phyloP scores from a whole-genome alignment of 2,329 filamentous ascomycete genomes.

The Pyrenophora teres region DNA sequence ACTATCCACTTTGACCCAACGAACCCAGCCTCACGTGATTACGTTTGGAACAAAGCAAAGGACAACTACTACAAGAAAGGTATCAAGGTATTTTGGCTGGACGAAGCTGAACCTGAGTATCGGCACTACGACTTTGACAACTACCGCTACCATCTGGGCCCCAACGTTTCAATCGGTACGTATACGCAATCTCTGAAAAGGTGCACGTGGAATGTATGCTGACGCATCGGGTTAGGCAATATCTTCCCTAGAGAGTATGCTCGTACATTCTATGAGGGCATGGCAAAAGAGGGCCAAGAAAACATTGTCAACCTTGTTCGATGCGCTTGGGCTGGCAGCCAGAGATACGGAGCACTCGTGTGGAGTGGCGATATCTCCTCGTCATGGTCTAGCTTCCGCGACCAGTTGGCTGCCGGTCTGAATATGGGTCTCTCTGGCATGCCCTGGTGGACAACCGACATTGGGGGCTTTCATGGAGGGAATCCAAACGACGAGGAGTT shows the following conservation, averaged over 20 bases:
- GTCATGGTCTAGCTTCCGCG: conserved; percentile 63
- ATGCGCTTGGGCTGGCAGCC: conserved; percentile 63
- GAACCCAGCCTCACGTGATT: conserved; percentile 62
- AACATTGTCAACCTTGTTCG: conserved; percentile 65
- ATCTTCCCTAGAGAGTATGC: conserved; percentile 65
- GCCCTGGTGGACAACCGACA: conserved; percentile 73
- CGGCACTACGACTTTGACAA: conserved; percentile 68
- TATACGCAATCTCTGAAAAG: not conserved
- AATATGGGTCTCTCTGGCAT: conserved; percentile 69
- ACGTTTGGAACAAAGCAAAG: conserved; percentile 64
- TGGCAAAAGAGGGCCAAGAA: conserved; percentile 57
- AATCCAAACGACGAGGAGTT: conserved; percentile 61
- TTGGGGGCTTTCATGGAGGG: conserved; percentile 71
- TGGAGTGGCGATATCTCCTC: conserved; percentile 71
- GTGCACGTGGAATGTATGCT: not conserved
- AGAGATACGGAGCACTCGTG: conserved; percentile 67
- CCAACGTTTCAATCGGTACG: conserved; percentile 54
- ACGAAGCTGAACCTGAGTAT: conserved; percentile 72
- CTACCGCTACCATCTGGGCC: conserved; percentile 63
- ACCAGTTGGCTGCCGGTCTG: conserved; percentile 66
- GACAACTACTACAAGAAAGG: conserved; percentile 66
- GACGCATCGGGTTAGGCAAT: conserved; percentile 52
- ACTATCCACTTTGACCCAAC: conserved; percentile 68
- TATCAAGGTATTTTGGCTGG: conserved; percentile 69
- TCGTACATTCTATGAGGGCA: conserved; percentile 64